Conservation (phyloP, 164 flowering plant genomes). For the Cinnamomum micranthum region DNA sequence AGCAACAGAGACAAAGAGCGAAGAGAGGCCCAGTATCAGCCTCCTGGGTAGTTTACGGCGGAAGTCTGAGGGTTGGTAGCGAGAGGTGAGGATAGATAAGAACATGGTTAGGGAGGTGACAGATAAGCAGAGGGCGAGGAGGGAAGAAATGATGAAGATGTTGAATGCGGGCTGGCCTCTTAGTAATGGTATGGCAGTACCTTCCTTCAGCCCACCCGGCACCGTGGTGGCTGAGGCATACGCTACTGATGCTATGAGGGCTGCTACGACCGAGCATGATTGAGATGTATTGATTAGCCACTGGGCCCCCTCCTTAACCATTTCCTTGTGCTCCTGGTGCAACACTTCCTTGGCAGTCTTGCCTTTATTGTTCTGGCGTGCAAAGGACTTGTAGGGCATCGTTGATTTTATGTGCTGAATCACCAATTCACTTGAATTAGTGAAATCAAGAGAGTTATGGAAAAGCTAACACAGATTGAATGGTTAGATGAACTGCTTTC, state of each 20-base stretch:
- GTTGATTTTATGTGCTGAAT: conserved; percentile 2
- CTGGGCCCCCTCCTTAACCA: not conserved
- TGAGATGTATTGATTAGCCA: conserved; percentile 10
- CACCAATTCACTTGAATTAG: no score
- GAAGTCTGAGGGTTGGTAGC: not conserved
- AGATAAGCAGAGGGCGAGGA: conserved; percentile 5
- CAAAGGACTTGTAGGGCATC: conserved; percentile 6
- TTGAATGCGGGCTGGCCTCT: not conserved
- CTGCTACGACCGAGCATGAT: conserved; percentile 11
- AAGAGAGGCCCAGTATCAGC: not conserved
- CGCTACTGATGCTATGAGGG: conserved; percentile 9
- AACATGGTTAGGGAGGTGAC: conserved; percentile 1
- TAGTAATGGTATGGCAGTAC: not conserved
- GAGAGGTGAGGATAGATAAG: conserved; percentile 4
- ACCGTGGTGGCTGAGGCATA: conserved; percentile 5
- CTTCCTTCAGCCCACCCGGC: conserved; percentile 5
- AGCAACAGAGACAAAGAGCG: conserved; percentile 6
- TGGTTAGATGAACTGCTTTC: no score
- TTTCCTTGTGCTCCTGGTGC: not conserved
- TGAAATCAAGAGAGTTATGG: no score
- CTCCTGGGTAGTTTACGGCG: not conserved
- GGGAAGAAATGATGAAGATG: conserved; percentile 1
- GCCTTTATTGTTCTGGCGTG: not conserved
- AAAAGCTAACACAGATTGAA: no score
- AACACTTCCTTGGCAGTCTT: conserved; percentile 5